Percentiles rank a stretch among this genome's conserved stretches.
phyloP scores from a whole-genome alignment of 106 monocot genomes.

The Triglochin maritima region DNA sequence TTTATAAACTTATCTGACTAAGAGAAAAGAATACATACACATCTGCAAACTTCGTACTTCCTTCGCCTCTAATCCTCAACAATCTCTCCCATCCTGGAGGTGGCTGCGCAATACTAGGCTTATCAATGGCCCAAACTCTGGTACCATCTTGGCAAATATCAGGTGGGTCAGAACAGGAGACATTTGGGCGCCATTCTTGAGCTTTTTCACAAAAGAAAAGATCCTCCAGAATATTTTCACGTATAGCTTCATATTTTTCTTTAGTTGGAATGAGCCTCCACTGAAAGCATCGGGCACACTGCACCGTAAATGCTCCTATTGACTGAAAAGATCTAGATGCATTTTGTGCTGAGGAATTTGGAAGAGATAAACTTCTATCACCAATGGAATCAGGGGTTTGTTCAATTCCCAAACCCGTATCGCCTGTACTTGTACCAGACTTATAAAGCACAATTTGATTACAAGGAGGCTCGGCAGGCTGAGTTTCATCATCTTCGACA shows the following conservation, averaged over 20 bases:
- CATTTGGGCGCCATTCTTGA: constrained; percentile 64
- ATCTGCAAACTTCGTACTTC: constrained; percentile 80
- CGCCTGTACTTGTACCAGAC: background rate
- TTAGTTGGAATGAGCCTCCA: constrained; percentile 94
- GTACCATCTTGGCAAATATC: constrained; percentile 93
- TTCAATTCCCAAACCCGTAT: constrained; percentile 1
- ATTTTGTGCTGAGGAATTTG: constrained; percentile 10
- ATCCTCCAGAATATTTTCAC: constrained; percentile 58
- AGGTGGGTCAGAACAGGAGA: constrained; percentile 60
- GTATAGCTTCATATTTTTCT: constrained; percentile 90
- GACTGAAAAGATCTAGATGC: constrained; percentile 27
- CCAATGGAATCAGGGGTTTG: background rate
- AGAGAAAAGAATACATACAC: constrained; percentile 37
- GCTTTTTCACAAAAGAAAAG: constrained; percentile 71
- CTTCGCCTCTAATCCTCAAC: constrained; percentile 85
- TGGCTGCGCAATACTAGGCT: constrained; percentile 80
- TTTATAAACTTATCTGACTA: background rate
- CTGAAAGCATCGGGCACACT: constrained; percentile 80
- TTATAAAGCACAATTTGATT: constrained; percentile 10
- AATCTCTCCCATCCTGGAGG: constrained; percentile 87
- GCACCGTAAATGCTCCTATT: constrained; percentile 82
- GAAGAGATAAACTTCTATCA: constrained; percentile 6
- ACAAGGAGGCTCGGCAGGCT: background rate
- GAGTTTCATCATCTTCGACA: background rate
- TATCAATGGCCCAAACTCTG: constrained; percentile 96